Evolutionary conservation across 106 monocot genomes (phyloP).

Genomic region (Dendrobium chrysotoxum): DNA sequence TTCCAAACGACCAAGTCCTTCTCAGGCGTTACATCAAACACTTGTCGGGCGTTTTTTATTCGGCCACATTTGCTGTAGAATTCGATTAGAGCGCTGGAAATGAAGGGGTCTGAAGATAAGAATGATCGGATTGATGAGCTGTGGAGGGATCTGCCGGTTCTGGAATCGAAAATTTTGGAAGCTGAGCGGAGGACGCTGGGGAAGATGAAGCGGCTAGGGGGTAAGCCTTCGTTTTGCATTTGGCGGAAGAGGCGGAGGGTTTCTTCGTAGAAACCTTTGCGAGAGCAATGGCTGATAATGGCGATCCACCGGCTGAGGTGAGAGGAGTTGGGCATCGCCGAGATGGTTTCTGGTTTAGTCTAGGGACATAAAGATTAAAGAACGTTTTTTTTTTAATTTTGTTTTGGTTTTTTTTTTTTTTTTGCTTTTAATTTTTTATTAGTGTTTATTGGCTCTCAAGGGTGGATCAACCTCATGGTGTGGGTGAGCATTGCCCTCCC

Average conservation of each 20-base stretch:
- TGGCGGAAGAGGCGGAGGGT: conserved; percentile 29
- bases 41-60: conserved; percentile 18
- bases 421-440: too few species aligned
- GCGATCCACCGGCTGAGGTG: conserved; percentile 26
- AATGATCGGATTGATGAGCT: conserved; percentile 8
- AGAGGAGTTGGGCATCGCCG: conserved; percentile 4
- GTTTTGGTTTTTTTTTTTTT: too few species aligned
- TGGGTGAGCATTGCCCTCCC: too few species aligned
- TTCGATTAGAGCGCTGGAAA: conserved; percentile 27
- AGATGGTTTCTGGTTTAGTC: background rate
- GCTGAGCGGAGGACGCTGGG: conserved; percentile 37
- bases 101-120: conserved; percentile 27
- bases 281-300: conserved; percentile 25
- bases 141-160: conserved; percentile 25
- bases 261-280: conserved; percentile 23
- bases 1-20: conserved; percentile 61
- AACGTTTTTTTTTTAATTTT: too few species aligned
- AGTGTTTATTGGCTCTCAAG: too few species aligned
- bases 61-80: conserved; percentile 36
- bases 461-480: too few species aligned
- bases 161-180: conserved; percentile 16
- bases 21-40: conserved; percentile 38
- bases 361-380: background rate
- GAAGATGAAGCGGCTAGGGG: conserved; percentile 22
- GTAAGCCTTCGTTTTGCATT: conserved; percentile 9